Evolutionary conservation across 2,329 filamentous ascomycete genomes (phyloP), one percentile per base, ranked within the genome.

Genomic region (Alternaria metachromatica): DNA sequence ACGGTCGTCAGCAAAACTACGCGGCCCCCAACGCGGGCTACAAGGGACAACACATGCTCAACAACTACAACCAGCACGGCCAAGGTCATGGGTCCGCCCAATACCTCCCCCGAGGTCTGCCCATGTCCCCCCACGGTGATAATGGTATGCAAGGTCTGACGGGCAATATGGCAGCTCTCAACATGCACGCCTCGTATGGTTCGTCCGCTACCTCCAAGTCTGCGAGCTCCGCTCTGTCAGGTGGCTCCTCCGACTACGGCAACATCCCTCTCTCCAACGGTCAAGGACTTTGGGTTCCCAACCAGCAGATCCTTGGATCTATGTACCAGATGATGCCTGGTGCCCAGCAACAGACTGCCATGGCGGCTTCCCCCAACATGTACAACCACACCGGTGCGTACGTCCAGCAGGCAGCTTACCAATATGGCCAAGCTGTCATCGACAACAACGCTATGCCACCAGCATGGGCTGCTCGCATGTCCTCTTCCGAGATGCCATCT

Each of bases 401-500:
- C 71, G 80, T 84, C 62, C 80, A 80, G 28, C 82, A 79, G 69
- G 70, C 78, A 54, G 73, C 75, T 61, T 84, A 83, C 70, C 81
- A 80, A 66, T 84, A 84, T 55, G 70, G 71, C 30, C 82, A 84
- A 64, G 80, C 80, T 62, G 73, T 79, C 55, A 80, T 83, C 65
- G 81, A 84, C 67, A 77, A 81, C 57, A 83, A 80, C 73, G 82
- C 83, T 7, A 77, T 85, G 69, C 82, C 74, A 37, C 74, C 81
- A 13, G 80, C 77, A 66, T 85, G 84, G 84, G 80, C 83, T 15
- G 75, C 77, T 30, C 80, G 80, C 45, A 80, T 83, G 63, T 80
- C 82, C 6, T 84, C 81, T 18, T 80, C 78, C 9, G 83, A 84
- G 28, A 82, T 85, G 63, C 84, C 84, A 6, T 81, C 83, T 9